phyloP scores from a whole-genome alignment of 306 rosid genomes.

The Malus sieversii region DNA sequence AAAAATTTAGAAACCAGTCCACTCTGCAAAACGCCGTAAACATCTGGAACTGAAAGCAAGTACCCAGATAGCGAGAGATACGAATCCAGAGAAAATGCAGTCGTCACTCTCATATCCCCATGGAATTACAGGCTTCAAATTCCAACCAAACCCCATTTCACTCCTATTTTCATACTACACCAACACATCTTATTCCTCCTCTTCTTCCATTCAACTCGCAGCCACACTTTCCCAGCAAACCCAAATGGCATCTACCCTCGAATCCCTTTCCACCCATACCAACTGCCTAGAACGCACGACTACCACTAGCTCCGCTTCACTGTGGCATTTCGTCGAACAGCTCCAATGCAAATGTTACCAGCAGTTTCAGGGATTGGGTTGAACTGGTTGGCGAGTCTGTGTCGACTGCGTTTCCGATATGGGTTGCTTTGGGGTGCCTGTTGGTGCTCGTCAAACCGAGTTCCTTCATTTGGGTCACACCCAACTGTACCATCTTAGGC shows the following conservation, averaged over 20 bases:
- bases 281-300: neutral
- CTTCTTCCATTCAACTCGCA: slow-evolving; percentile 11
- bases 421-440: slow-evolving; percentile 69
- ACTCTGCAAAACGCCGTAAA: too few relatives aligned
- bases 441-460: slow-evolving; percentile 51
- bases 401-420: slow-evolving; percentile 68
- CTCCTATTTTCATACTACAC: neutral
- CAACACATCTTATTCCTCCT: neutral
- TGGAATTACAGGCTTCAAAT: slow-evolving; percentile 13
- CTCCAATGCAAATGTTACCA: slow-evolving; percentile 3
- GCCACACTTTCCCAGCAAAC: neutral
- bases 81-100: slow-evolving; percentile 25
- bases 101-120: slow-evolving; percentile 24
- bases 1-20: too few relatives aligned
- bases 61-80: too few relatives aligned
- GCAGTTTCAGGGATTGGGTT: slow-evolving; percentile 50
- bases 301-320: slow-evolving; percentile 18
- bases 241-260: neutral
- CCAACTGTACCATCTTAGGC: slow-evolving; percentile 46
- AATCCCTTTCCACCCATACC: neutral
- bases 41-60: too few relatives aligned
- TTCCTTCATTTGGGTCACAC: slow-evolving; percentile 64
- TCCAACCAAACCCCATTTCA: slow-evolving; percentile 17
- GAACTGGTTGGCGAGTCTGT: slow-evolving; percentile 42
- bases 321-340: slow-evolving; percentile 58